Base-by-base conservation (phyloP, 1,139 yeast species). In the Geotrichum candidum region DNA sequence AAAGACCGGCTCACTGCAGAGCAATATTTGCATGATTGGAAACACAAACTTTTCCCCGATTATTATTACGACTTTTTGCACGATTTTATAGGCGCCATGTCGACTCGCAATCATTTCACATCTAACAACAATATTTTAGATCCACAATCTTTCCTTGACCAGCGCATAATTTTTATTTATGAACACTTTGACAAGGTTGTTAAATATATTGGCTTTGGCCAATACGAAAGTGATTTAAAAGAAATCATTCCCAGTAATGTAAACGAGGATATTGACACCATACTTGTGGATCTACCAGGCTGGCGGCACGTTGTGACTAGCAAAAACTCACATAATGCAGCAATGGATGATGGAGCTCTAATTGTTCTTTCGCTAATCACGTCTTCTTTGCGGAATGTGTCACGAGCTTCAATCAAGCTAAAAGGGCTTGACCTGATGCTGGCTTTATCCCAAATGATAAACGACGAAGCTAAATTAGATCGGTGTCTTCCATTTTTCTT, bases 391-490 rank as follows among this genome's bases (percentile, higher is more conserved):
- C 80, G 91, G 65, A 84, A 88, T 61, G 80, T 91, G 0, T 81
- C 82, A 10, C 82, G 84, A 38, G 85, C 90, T 0, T 73, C 82
- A 0, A 83, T 87, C 35, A 82, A 90, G 67, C 73, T 87, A 3
- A 83, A 84, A 68, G 95, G 94, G 0, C 81, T 96, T 67, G 95
- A 91, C 68, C 74, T 92, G 61, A 81, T 94, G 2, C 72, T 90
- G 13, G 90, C 90, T 0, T 77, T 94, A 18, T 84, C 95, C 0
- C 96, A 90, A 70, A 81, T 85, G 64, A 78, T 90, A 2, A 83
- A 84, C 52, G 98, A 94, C 70, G 96, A 89, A 62, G 87, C 87
- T 25, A 92, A 91, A 70, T 77, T 94, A 55, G 98, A 94, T 72
- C 77, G 97, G 55, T 85, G 94, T 41, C 72, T 94, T 27, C 98